Evolutionary conservation across 306 rosid genomes (phyloP).

Genomic region (Neltuma alba): DNA sequence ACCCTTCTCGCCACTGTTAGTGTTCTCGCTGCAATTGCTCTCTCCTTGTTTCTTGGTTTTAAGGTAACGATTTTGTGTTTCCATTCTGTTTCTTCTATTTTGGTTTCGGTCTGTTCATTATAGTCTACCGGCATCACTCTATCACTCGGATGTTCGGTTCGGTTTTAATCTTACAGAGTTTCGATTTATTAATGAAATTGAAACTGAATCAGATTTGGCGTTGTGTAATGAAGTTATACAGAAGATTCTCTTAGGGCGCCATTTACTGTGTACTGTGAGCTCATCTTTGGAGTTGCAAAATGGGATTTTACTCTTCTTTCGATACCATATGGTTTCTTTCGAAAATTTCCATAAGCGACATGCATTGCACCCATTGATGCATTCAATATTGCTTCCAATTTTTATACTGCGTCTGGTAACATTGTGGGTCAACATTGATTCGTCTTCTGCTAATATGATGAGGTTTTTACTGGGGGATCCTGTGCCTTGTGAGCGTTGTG

Average conservation of each 20-base stretch:
- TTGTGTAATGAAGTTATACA: neutral
- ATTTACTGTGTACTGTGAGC: neutral
- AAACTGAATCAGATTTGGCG: neutral
- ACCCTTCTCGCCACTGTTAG: slow-evolving; percentile 78
- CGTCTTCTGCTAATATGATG: no score
- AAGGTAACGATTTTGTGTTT: slow-evolving; percentile 52
- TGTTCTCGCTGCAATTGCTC: slow-evolving; percentile 85
- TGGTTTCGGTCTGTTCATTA: slow-evolving; percentile 15
- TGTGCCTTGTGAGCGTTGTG: slow-evolving; percentile 71
- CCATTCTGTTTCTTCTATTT: slow-evolving; percentile 5
- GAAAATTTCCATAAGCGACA: neutral
- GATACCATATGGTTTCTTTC: neutral
- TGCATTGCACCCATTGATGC: neutral
- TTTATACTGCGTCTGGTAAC: neutral
- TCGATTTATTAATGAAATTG: neutral
- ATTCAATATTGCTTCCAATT: neutral
- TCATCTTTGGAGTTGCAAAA: neutral
- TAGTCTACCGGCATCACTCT: neutral
- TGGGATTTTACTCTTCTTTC: neutral
- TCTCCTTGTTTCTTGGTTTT: slow-evolving; percentile 87
- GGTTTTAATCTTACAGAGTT: neutral
- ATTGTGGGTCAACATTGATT: no score
- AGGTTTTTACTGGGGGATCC: no score
- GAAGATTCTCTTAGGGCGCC: neutral
- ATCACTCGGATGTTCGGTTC: neutral